Evolutionary conservation across 352 stramenopile species (phyloP), one percentile per base, ranked within the genome.

Genomic region (Phytopythium mirpurense): DNA sequence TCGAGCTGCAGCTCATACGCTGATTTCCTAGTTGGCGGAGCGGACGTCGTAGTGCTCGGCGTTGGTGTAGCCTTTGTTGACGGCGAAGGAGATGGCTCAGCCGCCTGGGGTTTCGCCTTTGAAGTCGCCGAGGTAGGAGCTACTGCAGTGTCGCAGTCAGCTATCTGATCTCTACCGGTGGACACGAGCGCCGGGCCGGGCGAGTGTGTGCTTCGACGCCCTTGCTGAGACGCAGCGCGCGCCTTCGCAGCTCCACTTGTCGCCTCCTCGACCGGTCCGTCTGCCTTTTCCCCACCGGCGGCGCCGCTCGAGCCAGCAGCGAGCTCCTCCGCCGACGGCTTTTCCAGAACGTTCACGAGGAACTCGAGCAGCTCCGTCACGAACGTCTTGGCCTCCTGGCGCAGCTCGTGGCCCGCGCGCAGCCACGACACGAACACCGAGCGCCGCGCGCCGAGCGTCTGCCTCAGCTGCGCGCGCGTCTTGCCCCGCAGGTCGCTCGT

Each of bases 381-480:
- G 45, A 92, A 88, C 19, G 61, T 52, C 57, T 97, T 96, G 19
- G 74, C 76, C 63, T 97, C 90, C 41, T 97, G 87, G 0, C 88
- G 83, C 5, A 96, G 58, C 53, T 96, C 86, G 54, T 97, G 90
- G 0, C 90, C 90, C 19, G 84, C 78, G 16, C 81, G 82, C 4
- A 96, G 61, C 90, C 90, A 97, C 26, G 87, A 83, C 1, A 96
- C 87, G 58, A 96, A 97, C 0, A 86, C 89, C 15, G 81, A 78
- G 5, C 75, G 71, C 9, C 57, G 67, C 0, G 65, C 80, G 1
- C 48, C 37, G n/a, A 90, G 53, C 1, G 71, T 67, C 55, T 88
- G 77, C 1, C 54, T 61, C 11, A 91, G 58, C 29, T 90, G 75
- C 19, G 58, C 57, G 18, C 68, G 78, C 2, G 70, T 83, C 50